Evolutionary conservation across 1,284 basidiomycete genomes (phyloP).

Genomic region (Moesziomyces parantarcticus): DNA sequence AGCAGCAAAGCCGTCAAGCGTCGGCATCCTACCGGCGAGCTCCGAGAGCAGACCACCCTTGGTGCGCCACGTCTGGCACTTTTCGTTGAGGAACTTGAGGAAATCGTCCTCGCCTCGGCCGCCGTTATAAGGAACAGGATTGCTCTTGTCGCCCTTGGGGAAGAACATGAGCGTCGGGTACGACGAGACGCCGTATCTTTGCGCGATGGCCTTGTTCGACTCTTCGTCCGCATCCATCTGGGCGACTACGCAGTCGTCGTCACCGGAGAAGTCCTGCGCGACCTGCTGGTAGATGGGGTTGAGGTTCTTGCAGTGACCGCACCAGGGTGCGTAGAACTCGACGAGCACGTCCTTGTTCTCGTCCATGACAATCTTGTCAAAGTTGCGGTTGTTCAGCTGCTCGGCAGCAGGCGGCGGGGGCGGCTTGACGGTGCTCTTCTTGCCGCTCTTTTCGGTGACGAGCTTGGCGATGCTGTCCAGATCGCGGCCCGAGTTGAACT

Average conservation of each 20-base stretch:
- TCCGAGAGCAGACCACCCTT: slow-evolving; percentile 83
- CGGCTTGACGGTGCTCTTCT: slow-evolving; percentile 84
- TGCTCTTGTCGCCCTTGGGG: slow-evolving; percentile 75
- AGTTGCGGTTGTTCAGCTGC: slow-evolving; percentile 79
- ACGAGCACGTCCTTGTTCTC: slow-evolving; percentile 92
- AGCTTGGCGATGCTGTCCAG: slow-evolving; percentile 80
- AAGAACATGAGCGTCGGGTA: slow-evolving; percentile 91
- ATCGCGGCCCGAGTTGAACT: slow-evolving; percentile 83
- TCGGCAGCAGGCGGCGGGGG: slow-evolving; percentile 80
- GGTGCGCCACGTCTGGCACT: slow-evolving; percentile 85
- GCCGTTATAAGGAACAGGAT: slow-evolving; percentile 77
- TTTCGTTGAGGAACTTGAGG: slow-evolving; percentile 77
- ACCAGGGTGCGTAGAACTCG: slow-evolving; percentile 96
- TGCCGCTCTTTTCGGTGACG: slow-evolving; percentile 78
- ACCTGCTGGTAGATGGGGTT: slow-evolving; percentile 93
- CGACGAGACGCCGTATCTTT: slow-evolving; percentile 77
- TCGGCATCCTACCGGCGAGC: slow-evolving; percentile 81
- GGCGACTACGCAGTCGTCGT: slow-evolving; percentile 83
- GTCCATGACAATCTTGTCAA: slow-evolving; percentile 83
- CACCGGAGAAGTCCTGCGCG: slow-evolving; percentile 81
- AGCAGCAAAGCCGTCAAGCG: slow-evolving; percentile 81
- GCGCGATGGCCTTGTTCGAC: slow-evolving; percentile 80
- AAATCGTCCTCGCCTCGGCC: slow-evolving; percentile 78
- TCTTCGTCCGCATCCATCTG: slow-evolving; percentile 89
- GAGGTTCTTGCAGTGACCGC: slow-evolving; percentile 85